Conservation (phyloP, 371 early-diverging fungal species). For the Coemansia sp. region DNA sequence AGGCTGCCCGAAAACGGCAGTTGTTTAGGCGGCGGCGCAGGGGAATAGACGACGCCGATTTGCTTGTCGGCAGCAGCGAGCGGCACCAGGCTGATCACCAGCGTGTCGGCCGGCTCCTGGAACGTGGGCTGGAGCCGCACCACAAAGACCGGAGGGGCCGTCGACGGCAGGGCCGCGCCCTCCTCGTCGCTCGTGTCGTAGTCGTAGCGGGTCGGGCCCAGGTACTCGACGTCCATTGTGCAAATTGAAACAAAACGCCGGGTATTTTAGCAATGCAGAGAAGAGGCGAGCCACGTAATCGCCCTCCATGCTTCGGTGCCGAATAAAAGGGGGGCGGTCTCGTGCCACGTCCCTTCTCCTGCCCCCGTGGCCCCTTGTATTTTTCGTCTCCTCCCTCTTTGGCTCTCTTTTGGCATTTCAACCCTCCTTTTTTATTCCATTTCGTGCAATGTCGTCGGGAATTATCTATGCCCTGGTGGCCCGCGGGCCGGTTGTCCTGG, state of each 20-base stretch:
- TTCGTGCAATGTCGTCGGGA: constrained; percentile 21
- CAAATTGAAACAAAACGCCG: not conserved
- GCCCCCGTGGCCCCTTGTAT: no score
- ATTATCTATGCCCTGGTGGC: constrained; percentile 69
- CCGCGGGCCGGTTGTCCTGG: constrained; percentile 67
- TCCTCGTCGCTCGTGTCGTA: constrained; percentile 45
- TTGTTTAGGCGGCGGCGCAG: constrained; percentile 11
- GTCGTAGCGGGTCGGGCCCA: constrained; percentile 42
- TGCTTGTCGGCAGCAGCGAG: not conserved
- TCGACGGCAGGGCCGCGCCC: not conserved
- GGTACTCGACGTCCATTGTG: constrained; percentile 40
- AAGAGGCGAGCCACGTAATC: not conserved
- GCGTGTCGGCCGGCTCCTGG: constrained; percentile 1
- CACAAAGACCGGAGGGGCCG: constrained; percentile 8
- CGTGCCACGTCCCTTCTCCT: no score
- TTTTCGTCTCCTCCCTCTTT: not conserved
- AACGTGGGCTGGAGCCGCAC: constrained; percentile 21
- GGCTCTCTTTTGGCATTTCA: not conserved
- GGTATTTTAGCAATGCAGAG: not conserved
- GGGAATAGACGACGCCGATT: constrained; percentile 33
- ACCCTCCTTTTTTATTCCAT: not conserved
- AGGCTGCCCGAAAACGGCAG: constrained; percentile 1
- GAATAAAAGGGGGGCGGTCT: no score
- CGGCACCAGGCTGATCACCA: constrained; percentile 29
- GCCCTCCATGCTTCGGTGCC: no score